phyloP scores from a whole-genome alignment of 1,139 yeast genomes.

The Hyphopichia khmerensis region DNA sequence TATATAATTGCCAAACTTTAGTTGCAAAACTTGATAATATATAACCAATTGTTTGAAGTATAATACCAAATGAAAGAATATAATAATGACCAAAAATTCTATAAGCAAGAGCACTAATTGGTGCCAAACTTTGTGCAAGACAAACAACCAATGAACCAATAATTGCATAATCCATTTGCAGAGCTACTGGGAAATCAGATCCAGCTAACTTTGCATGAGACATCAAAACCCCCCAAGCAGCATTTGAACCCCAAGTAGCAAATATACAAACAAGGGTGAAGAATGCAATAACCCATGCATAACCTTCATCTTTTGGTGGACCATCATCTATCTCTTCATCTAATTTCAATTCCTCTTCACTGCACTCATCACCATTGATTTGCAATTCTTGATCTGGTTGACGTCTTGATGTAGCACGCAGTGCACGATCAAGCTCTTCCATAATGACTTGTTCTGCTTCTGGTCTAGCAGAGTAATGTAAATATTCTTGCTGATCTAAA shows the following conservation, averaged over 20 bases:
- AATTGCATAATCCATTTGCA: conserved; percentile 60
- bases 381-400: conserved; percentile 6
- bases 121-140: conserved; percentile 58
- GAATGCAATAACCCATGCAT: conserved; percentile 67
- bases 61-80: conserved; percentile 47
- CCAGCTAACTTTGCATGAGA: conserved; percentile 44
- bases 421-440: conserved; percentile 13
- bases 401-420: background rate
- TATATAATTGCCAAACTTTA: conserved; percentile 59
- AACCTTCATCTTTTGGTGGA: conserved; percentile 65
- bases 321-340: conserved; percentile 18
- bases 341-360: conserved; percentile 9
- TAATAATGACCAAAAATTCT: conserved; percentile 34
- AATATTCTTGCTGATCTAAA: conserved; percentile 17
- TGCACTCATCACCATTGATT: conserved; percentile 5
- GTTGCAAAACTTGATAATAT: conserved; percentile 65
- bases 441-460: conserved; percentile 23
- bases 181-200: conserved; percentile 53
- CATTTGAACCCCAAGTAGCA: conserved; percentile 75
- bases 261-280: conserved; percentile 49
- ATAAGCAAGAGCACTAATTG: conserved; percentile 41
- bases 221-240: conserved; percentile 68
- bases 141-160: conserved; percentile 67
- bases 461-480: conserved; percentile 15
- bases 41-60: conserved; percentile 55